phyloP scores from a whole-genome alignment of 164 flowering plant species.

The Tinospora cordifolia region DNA sequence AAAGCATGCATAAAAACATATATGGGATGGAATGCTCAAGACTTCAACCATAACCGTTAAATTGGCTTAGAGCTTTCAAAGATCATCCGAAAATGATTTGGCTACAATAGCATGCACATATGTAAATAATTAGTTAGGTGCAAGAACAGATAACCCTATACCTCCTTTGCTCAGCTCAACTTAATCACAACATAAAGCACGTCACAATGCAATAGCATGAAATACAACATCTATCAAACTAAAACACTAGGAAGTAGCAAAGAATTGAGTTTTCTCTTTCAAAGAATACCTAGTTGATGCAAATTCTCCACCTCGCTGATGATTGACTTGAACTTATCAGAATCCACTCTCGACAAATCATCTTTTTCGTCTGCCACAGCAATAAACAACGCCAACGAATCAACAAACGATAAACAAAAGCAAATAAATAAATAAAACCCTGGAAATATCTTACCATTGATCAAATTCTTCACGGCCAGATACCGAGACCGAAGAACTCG shows the following conservation, averaged over 20 bases:
- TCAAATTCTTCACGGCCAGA: constrained; percentile 34
- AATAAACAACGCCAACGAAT: not conserved
- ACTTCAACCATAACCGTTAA: not conserved
- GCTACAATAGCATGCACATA: too few relatives aligned
- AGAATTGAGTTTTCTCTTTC: not conserved
- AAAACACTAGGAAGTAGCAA: not conserved
- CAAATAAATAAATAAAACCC: not conserved
- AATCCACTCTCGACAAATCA: constrained; percentile 39
- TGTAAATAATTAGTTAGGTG: too few relatives aligned
- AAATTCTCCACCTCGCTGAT: constrained; percentile 55
- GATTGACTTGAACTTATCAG: constrained; percentile 45
- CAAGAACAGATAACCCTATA: not conserved
- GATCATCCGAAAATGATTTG: too few relatives aligned
- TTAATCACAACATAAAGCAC: not conserved
- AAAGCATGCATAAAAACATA: too few relatives aligned
- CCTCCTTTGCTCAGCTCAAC: not conserved
- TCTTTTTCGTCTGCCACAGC: constrained; percentile 55
- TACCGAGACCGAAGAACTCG: constrained; percentile 49
- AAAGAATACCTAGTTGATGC: constrained; percentile 53
- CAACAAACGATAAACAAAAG: not conserved
- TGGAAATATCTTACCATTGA: constrained; percentile 27
- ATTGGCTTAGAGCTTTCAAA: too few relatives aligned
- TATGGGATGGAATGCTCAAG: not conserved
- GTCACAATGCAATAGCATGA: not conserved
- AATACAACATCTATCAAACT: not conserved